Base-by-base conservation (phyloP, 768 basidiomycete genomes). In the Calocera viscosa region DNA sequence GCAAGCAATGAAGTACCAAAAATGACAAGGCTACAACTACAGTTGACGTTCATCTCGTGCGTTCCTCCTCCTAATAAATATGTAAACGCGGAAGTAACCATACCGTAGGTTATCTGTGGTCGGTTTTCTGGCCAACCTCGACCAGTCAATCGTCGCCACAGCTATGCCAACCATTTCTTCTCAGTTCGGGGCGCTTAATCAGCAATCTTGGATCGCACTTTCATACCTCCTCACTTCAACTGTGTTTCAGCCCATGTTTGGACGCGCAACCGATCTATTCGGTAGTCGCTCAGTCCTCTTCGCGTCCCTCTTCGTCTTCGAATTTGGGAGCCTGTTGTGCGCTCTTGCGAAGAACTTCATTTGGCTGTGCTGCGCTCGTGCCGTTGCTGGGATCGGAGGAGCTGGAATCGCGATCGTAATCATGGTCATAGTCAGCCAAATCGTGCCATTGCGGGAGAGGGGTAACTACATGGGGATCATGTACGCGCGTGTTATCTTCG, bases 351-450 rank as follows among this genome's bases (percentile, higher is more conserved):
- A 78, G 70, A 83, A 76, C 1, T 87, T 90, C 68, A 76, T 84
- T 5, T 81, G 87, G 71, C 75, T 91, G 53, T 89, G 90, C 69
- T 75, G 88, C 2, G 85, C 86, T 67, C 80, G 88, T 38, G 87
- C 84, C 1, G 73, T 89, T 35, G 83, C 87, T 39, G 87, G 87
- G 30, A 82, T 84, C 1, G 88, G 88, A 8, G 87, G 87, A 68
- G 87, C 87, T 12, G 86, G 85, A 2, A 83, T 89, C 66, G 77
- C 86, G 30, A 86, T 86, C 68, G 81, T 89, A 76, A 77, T 81
- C 34, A 86, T 89, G 74, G 88, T 90, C 33, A 81, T 89, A 66
- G 82, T 87, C 49, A 86, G 84, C 0, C 88, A 90, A 72, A 82
- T 90, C 19, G 86, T 89, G 16, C 84, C 82, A 28, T 78, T 90